Evolutionary conservation across 108 stramenopile species (phyloP), one percentile per base, ranked within the genome.

Genomic region (Asterionellopsis glacialis): DNA sequence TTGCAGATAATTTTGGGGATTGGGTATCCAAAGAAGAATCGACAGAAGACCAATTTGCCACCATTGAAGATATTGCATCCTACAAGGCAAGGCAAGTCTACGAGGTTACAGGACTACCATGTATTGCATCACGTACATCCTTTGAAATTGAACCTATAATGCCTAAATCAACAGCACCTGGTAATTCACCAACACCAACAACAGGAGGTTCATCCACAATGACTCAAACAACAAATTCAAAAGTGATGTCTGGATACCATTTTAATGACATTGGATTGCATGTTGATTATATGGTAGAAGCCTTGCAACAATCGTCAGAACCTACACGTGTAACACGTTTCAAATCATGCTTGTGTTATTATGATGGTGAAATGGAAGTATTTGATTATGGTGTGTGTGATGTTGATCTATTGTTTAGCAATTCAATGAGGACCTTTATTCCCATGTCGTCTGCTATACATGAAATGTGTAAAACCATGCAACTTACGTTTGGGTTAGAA

Each of bases 1-100:
- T 91, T 65, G 84, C 85, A 0, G 85, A 83, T 47, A 94, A 94
- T 55, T 94, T 91, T 69, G 88, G 69, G n/a, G 89, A 91, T 61
- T 94, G 82, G 74, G 2, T 2, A 7, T 33, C 7, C 33, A 63
- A 80, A 41, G 77, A 81, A 64, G 77, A 73, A 0, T 64, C 60
- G 38, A 73, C 63, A n/a, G 77, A 82, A 10, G 89, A 94, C 63
- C 69, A 68, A 15, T 44, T 80, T 0, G 63, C 73, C 19, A 75
- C 79, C 41, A 87, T 91, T 51, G 93, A 94, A 51, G 87, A 94
- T 64, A 64, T 91, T 55, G 93, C 93, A 0, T 72, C 76, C 11
- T 85, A 69, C 76, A 94, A 94, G 70, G 89, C 93, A 23, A 66
- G 89, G 40, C 69, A 77, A 59, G 85, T 94, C 11, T 85, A 72